Base-by-base conservation (phyloP, 2,329 filamentous ascomycete genomes). In the Verticillium dahliae region DNA sequence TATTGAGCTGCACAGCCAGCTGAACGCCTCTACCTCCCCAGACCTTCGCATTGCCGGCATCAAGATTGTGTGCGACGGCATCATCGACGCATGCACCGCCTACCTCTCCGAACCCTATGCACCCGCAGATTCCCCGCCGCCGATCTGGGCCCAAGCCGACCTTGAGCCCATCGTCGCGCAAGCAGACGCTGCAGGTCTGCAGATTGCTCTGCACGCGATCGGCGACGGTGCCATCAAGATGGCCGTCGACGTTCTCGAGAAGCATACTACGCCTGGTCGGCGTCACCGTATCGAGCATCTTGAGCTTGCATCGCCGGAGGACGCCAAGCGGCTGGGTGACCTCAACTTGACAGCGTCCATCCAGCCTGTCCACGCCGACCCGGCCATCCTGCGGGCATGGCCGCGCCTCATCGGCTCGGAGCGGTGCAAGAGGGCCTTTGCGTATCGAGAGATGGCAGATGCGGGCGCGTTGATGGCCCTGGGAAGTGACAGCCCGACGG, bases 211-310 rank as follows among this genome's bases (percentile, higher is more conserved):
- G 39, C 83, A 86, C 70, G 83, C 83, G 56, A 86, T 86, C 64
- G 83, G 83, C 62, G 83, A 86, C 67, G 74, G 73, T 41, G 81
- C 83, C 6, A 74, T 84, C 38, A 74, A 72, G 59, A 78, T 78
- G 62, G 82, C 81, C 13, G 75, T 85, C 62, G 78, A 84, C 67
- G 75, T 75, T 0, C 73, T 86, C 18, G 78, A 65, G 6, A 68
- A 65, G 63, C 70, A 67, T 39, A 70, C 68, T 0, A 70, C 66
- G 62, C 75, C 77, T 1, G 75, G 73, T 15, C 75, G 77, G 45
- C 75, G 83, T 5, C 83, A 84, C 62, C 78, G 83, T 10, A 81
- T 85, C 66, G 83, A 86, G 71, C 83, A 86, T 68, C 74, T 86
- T 18, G 83, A 86, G 70, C 74, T 86, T 58, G 75, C 82, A 0